Conservation (phyloP, 495 filamentous ascomycete species). For the Hypoxylon subgilvum region DNA sequence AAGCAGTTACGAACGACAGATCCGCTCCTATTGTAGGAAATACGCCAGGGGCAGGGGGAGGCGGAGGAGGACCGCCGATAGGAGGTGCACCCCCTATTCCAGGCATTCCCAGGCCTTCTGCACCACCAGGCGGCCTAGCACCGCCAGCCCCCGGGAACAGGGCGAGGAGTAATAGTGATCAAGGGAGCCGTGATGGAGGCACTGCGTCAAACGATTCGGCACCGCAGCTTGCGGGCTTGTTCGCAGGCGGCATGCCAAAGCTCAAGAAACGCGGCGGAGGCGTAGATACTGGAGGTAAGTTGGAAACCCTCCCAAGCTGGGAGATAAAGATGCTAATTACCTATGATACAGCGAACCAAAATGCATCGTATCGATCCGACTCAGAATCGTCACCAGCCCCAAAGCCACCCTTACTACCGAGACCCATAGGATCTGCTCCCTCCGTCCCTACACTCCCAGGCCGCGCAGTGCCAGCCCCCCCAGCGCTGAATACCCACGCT, state of each 20-base stretch:
- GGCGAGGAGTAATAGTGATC: conserved; percentile 83
- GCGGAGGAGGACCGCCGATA: conserved; percentile 59
- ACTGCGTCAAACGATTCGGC: conserved; percentile 59
- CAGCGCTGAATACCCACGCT: conserved; percentile 58
- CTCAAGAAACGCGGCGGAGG: conserved; percentile 84
- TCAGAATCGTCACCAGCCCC: conserved; percentile 70
- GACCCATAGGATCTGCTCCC: conserved; percentile 62
- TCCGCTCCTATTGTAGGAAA: conserved; percentile 77
- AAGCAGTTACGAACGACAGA: conserved; percentile 91
- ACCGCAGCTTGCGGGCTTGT: conserved; percentile 85
- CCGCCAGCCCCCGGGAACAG: conserved; percentile 76
- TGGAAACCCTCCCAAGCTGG: not conserved
- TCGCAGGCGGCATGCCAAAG: conserved; percentile 95
- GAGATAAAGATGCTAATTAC: conserved; percentile 37
- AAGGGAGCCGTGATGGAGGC: conserved; percentile 51
- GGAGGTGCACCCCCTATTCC: conserved; percentile 85
- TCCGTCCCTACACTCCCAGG: conserved; percentile 66
- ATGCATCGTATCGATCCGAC: conserved; percentile 80
- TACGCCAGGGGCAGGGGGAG: conserved; percentile 58
- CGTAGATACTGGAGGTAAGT: conserved; percentile 79
- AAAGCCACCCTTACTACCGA: conserved; percentile 68
- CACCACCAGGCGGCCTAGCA: conserved; percentile 62
- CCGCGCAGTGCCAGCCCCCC: conserved; percentile 44
- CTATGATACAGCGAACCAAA: conserved; percentile 65
- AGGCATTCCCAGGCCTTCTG: conserved; percentile 61